These are phyloP conservation scores for Aspergillus sp. DNA, from an alignment of 2,329 filamentous ascomycete genomes.

Conservation along the genomic window DNA sequence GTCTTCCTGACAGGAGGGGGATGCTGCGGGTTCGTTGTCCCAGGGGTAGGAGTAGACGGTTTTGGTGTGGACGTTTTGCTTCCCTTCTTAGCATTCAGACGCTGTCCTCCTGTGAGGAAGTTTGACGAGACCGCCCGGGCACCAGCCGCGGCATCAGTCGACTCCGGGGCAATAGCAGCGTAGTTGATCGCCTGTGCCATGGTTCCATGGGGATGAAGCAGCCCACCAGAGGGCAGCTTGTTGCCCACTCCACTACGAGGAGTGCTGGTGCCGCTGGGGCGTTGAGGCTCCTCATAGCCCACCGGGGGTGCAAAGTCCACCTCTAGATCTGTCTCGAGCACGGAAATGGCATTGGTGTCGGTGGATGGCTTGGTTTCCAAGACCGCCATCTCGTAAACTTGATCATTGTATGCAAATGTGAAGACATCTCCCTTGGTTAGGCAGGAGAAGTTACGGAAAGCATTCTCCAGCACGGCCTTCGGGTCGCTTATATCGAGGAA, in stretches of 20 bases:
- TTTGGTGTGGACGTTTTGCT: constrained; percentile 74
- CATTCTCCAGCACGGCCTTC: constrained; percentile 94
- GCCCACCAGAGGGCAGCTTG: constrained; percentile 66
- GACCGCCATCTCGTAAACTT: constrained; percentile 88
- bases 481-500: constrained; percentile 98
- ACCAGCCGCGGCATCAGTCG: constrained; percentile 64
- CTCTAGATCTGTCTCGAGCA: constrained; percentile 93
- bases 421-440: constrained; percentile 93
- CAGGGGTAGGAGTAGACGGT: constrained; percentile 70
- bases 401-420: constrained; percentile 95
- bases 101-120: constrained; percentile 78
- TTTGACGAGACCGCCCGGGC: constrained; percentile 69
- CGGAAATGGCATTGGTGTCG: constrained; percentile 80
- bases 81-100: constrained; percentile 78
- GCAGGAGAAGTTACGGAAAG: constrained; percentile 93
- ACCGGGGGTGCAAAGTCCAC: constrained; percentile 95
- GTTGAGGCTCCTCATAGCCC: constrained; percentile 87
- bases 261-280: constrained; percentile 79
- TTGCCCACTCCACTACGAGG: constrained; percentile 68
- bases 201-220: constrained; percentile 79
- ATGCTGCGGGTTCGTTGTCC: constrained; percentile 52
- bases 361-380: constrained; percentile 87
- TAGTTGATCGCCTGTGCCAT: constrained; percentile 99
- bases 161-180: constrained; percentile 78
- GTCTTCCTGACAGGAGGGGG: constrained; percentile 52